These are phyloP conservation scores for Euphorbia corollata DNA, from an alignment of 441 rosid species.

Conservation along the genomic window DNA sequence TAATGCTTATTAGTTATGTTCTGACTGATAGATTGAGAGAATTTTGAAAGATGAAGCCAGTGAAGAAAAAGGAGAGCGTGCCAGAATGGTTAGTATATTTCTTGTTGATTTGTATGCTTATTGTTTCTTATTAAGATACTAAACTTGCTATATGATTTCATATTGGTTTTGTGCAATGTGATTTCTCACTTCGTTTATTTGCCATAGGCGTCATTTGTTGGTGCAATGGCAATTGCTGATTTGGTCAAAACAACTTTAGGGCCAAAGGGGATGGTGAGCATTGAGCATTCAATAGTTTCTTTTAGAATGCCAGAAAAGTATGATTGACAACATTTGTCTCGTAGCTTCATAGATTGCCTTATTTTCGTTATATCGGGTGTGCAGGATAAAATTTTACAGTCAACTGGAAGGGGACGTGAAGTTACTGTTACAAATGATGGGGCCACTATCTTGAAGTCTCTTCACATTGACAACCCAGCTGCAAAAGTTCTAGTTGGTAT, in stretches of 20 bases:
- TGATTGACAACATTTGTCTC: constrained; percentile 15
- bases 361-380: constrained; percentile 13
- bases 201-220: constrained; percentile 72
- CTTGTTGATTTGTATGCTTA: background rate
- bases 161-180: background rate
- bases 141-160: background rate
- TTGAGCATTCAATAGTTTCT: background rate
- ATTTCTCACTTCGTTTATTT: background rate
- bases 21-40: constrained; percentile 42
- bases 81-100: constrained; percentile 66
- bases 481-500: constrained; percentile 96
- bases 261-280: constrained; percentile 91
- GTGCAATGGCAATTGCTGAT: constrained; percentile 90
- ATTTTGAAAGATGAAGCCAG: constrained; percentile 89
- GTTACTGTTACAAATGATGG: constrained; percentile 97
- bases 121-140: background rate
- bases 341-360: constrained; percentile 5
- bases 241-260: constrained; percentile 94
- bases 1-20: background rate
- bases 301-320: too few species aligned
- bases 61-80: constrained; percentile 96
- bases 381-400: constrained; percentile 93
- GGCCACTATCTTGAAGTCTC: constrained; percentile 89
- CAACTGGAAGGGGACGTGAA: constrained; percentile 73
- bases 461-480: constrained; percentile 90